Base-by-base conservation (phyloP, 129 eudicot species). In the Tanacetum coccineum region DNA sequence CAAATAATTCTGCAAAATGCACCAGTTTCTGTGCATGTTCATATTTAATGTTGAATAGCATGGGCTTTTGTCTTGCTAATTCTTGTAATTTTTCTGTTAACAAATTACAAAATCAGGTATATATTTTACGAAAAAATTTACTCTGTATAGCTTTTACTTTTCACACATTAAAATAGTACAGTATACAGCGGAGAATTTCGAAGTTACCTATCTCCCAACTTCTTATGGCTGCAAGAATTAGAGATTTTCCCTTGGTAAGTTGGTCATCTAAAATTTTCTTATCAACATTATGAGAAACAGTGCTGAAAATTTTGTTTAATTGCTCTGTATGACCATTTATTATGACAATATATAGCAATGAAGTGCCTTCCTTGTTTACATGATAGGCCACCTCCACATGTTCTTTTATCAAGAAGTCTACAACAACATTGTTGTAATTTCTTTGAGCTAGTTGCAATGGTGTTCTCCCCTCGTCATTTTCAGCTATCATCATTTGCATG, bases 361-460 rank as follows among this genome's bases (percentile, higher is more conserved):
- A 76, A 14, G 70, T 66, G 22, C 79, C 81, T 21, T 72, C 60
- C 48, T 71, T 72, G 48, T 13, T 57, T 55, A 65, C 49, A 54
- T 59, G 30, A 28, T 17, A 36, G 19, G 42, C 45, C 13, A 19
- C 56, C 69, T 63, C 39, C 47, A 60, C 44, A 36, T 15, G 4
- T 61, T 80, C 57, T 45, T 64, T 45, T 45, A 64, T 64, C 64
- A 70, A 39, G 30, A 42, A 71, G 7, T 49, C 20, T 11, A 64
- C 68, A 13, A 30, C 47, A 45, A 22, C 2, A 15, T 48, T 19
- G 0, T 45, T 52, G 9, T 17, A 22, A 11, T 63, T 13, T 2
- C 17, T 62, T 0, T 73, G 14, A 3, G 83, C 79, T 62, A 67
- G 68, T 39, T 77, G 86, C 80, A 81, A 32, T 20, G 82, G 67